Percentiles rank a stretch among this genome's conserved stretches.
Conservation (phyloP, 306 rosid genomes). For the Glycine soja region DNA sequence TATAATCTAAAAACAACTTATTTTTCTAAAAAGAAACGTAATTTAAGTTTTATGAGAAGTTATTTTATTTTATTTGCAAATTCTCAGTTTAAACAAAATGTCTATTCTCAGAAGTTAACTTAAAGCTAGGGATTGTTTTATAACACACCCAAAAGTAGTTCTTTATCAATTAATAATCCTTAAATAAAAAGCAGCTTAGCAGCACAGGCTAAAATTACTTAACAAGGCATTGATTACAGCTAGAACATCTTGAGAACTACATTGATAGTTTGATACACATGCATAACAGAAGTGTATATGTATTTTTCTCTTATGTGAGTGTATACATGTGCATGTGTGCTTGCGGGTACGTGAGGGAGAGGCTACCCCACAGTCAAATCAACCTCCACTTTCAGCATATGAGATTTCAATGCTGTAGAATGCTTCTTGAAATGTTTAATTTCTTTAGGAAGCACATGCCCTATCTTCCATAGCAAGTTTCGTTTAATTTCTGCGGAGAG, state of each 20-base stretch:
- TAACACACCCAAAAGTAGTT: conserved; percentile 4
- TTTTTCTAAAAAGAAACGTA: no score
- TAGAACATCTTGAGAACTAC: conserved; percentile 27
- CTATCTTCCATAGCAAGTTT: conserved; percentile 83
- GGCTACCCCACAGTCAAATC: conserved; percentile 90
- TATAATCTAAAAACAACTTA: no score
- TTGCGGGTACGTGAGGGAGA: conserved; percentile 10
- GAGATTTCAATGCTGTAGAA: conserved; percentile 67
- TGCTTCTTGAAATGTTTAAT: conserved; percentile 77
- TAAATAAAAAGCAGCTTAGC: conserved; percentile 5
- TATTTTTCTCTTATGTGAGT: neutral
- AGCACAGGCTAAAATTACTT: conserved; percentile 6
- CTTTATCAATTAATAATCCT: neutral
- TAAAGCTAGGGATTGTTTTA: neutral
- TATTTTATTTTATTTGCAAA: no score
- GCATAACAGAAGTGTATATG: conserved; percentile 23
- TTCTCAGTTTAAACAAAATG: no score
- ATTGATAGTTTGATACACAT: neutral
- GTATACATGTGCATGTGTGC: neutral
- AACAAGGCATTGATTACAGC: neutral
- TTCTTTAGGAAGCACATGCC: conserved; percentile 74
- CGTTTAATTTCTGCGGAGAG: conserved; percentile 56
- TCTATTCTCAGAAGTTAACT: neutral
- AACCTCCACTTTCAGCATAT: conserved; percentile 67
- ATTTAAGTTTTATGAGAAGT: no score